Base-by-base conservation (phyloP, 2,329 filamentous ascomycete species). In the Colletotrichum destructivum region DNA sequence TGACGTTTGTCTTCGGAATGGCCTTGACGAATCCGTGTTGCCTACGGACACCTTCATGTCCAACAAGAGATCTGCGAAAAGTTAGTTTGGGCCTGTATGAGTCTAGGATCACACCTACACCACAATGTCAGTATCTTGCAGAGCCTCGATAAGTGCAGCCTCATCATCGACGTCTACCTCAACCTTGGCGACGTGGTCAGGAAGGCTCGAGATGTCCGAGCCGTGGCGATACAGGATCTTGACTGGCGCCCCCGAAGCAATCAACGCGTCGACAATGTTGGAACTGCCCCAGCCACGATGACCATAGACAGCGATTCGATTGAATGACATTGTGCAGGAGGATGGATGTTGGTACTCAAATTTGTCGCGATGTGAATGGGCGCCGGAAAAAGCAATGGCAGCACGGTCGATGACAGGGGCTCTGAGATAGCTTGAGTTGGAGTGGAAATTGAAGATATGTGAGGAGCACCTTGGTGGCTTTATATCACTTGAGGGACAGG, bases 251-350 rank as follows among this genome's bases (percentile, higher is more conserved):
- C 75, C 74, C 0, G 77, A 75, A 18, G 77, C 71, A 7, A 74
- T 64, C 7, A 79, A 73, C 6, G 75, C 75, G 4, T 71, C 67
- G 49, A 75, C 62, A 9, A 80, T 77, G 2, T 74, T 68, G 1
- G 76, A 78, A 42, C 77, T 77, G 11, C 66, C 77, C 76, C 76
- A 78, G 23, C 77, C 77, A 13, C 77, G 74, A 40, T 78, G 77
- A 13, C 78, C 78, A 40, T 79, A 78, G 11, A 79, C 68, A 6
- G 77, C 78, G 23, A 80, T 78, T 6, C 77, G 76, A 66, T 79
- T 79, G 52, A 71, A 75, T 1, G 75, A 63, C 74, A 78, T 38
- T 35, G 8, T 38, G 2, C 76, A 38, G 21, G 15, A 13, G n/a
- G n/a, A n/a, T n/a, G 38, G 18, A 6, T 8, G 18, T 18, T n/a